Evolutionary conservation across 768 basidiomycete genomes (phyloP).

Genomic region (Tylopilus balloui): DNA sequence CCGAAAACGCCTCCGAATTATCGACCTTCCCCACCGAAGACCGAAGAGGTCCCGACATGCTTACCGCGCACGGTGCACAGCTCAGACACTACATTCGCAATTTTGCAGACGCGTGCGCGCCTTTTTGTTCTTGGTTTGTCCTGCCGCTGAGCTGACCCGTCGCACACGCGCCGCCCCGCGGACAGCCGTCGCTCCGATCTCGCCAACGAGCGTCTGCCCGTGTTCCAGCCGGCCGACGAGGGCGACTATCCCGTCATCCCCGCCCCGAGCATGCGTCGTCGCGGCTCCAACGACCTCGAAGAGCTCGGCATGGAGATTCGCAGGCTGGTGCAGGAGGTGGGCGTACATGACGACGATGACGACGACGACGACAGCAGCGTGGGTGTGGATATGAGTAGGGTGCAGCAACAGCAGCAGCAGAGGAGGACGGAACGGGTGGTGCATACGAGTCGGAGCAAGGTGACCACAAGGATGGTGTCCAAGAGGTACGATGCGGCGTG

Average conservation of each 20-base stretch:
- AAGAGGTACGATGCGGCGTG: slow-evolving; percentile 43
- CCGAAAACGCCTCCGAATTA: slow-evolving; percentile 74
- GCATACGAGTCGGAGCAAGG: slow-evolving; percentile 47
- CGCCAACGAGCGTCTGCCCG: slow-evolving; percentile 70
- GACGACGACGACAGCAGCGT: neutral
- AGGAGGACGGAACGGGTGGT: slow-evolving; percentile 54
- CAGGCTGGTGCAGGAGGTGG: slow-evolving; percentile 55
- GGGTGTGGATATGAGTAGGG: neutral
- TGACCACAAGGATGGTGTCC: slow-evolving; percentile 45
- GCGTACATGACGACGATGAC: slow-evolving; percentile 37
- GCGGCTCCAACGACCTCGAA: slow-evolving; percentile 38
- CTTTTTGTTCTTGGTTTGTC: neutral
- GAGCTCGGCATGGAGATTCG: slow-evolving; percentile 63
- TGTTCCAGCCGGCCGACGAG: slow-evolving; percentile 38
- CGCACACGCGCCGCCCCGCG: too few species aligned
- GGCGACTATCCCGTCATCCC: slow-evolving; percentile 46
- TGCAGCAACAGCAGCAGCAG: neutral
- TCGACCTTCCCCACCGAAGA: slow-evolving; percentile 33
- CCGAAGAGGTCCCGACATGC: slow-evolving; percentile 47
- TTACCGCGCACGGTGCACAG: slow-evolving; percentile 58
- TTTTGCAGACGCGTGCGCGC: slow-evolving; percentile 72
- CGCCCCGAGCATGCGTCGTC: slow-evolving; percentile 58
- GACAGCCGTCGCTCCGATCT: slow-evolving; percentile 66
- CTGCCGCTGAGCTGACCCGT: neutral
- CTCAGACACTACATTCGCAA: slow-evolving; percentile 59